Base-by-base conservation (phyloP, 139 green algal species). In the Yamagishiella unicocca region DNA sequence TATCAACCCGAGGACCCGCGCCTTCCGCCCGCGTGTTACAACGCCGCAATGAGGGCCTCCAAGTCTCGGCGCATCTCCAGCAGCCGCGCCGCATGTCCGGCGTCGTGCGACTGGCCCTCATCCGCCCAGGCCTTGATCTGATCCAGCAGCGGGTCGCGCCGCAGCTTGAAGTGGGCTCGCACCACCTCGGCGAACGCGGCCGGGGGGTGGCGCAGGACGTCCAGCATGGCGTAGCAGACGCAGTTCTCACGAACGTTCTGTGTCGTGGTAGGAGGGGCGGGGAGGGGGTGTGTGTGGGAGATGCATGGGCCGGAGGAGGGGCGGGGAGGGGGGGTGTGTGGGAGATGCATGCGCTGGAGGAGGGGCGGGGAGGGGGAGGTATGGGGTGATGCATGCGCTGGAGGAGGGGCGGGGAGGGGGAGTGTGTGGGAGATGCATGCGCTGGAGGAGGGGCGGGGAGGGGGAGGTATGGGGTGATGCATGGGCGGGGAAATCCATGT, bases 191-290 rank as follows among this genome's bases (percentile, higher is more conserved):
- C 93, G 85, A 97, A 95, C 40, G 93, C 91, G 0, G 89, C 58
- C 6, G 90, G 92, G 17, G 94, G 96, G 61, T 95, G 87, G 61
- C 85, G 73, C 75, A 98, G 90, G 87, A 94, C 67, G 58, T 96
- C 96, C 19, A 96, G 90, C 93, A 98, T 98, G 22, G 95, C 96
- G 76, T 93, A 96, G 27, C 92, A 91, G 5, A 97, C 83, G 37
- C 89, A 96, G 74, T 84, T 87, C 74, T 95, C 92, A 5, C 88
- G 79, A 35, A 95, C 93, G 43, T 83, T 71, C 83, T 94, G 89
- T n/a, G 71, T 22, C 46, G 67, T 53, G 79, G 73, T 91, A 92
- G 88, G 94, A 91, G 21, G 6, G 55, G n/a, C 21, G 40, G n/a
- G 2, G 4, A 5, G 58, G 0, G 58, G 24, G 29, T 25, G 14